Conservation (phyloP, 805 yeast species). For the Hemisphaericaspora nanyangensis region DNA sequence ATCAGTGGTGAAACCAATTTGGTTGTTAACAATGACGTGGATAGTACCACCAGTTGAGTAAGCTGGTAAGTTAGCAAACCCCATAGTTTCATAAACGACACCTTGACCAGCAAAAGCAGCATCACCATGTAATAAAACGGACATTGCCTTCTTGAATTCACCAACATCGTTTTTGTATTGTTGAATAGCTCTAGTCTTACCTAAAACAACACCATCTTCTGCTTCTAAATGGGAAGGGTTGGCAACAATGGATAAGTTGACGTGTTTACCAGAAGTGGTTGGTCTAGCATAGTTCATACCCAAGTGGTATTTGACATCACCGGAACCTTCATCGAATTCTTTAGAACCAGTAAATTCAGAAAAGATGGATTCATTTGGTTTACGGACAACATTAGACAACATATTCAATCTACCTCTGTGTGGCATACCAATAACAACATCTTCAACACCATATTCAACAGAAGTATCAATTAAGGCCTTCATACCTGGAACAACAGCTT, state of each 20-base stretch:
- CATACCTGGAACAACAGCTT: constrained; percentile 93
- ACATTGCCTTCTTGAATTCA: constrained; percentile 79
- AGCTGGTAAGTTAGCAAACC: constrained; percentile 87
- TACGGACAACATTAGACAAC: constrained; percentile 96
- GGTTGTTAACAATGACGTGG: constrained; percentile 94
- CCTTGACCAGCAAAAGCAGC: constrained; percentile 99
- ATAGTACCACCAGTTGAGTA: constrained; percentile 98
- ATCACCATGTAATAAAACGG: constrained; percentile 95
- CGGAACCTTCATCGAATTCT: constrained; percentile 92
- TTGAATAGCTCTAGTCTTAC: constrained; percentile 95
- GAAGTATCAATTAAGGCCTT: constrained; percentile 92
- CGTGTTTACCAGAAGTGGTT: constrained; percentile 95
- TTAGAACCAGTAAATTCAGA: constrained; percentile 92
- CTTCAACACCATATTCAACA: constrained; percentile 90
- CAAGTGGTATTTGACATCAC: constrained; percentile 98
- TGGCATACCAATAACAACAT: constrained; percentile 98
- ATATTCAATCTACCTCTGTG: constrained; percentile 99
- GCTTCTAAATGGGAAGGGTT: constrained; percentile 99
- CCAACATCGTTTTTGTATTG: constrained; percentile 87
- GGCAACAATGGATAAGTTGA: constrained; percentile 93
- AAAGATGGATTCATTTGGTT: constrained; percentile 96
- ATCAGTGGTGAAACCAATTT: constrained; percentile 99
- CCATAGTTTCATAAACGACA: constrained; percentile 98
- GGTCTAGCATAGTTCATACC: constrained; percentile 99
- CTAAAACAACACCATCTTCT: constrained; percentile 97